Evolutionary conservation across 2,329 filamentous ascomycete species (phyloP).

Genomic region (Lachnellula willkommii): DNA sequence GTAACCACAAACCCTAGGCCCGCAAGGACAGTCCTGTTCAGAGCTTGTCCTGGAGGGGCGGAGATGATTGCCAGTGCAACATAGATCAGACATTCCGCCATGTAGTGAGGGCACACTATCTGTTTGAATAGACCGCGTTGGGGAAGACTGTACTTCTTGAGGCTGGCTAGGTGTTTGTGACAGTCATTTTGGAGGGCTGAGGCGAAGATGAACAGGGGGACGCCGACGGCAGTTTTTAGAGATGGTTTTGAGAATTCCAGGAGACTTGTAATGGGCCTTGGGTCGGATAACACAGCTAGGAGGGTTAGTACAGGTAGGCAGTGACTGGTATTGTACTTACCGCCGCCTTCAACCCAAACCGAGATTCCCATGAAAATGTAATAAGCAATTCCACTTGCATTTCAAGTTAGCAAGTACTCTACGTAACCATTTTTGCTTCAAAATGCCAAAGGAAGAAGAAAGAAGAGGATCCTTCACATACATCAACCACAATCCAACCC

Average conservation of each 20-base stretch:
- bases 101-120: slow-evolving; percentile 84
- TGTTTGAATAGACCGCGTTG: slow-evolving; percentile 64
- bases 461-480: neutral
- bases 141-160: slow-evolving; percentile 81
- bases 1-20: slow-evolving; percentile 67
- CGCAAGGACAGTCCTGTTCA: slow-evolving; percentile 70
- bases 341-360: slow-evolving; percentile 77
- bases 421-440: too few relatives aligned
- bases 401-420: neutral
- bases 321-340: slow-evolving; percentile 42
- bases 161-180: slow-evolving; percentile 61
- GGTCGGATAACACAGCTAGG: slow-evolving; percentile 20
- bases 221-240: slow-evolving; percentile 48
- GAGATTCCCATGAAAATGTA: slow-evolving; percentile 70
- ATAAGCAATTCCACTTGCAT: slow-evolving; percentile 58
- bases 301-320: slow-evolving; percentile 14
- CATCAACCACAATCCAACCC: slow-evolving; percentile 74
- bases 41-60: slow-evolving; percentile 58
- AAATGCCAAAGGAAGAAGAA: too few relatives aligned
- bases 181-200: slow-evolving; percentile 70
- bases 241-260: slow-evolving; percentile 28
- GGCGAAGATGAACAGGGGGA: slow-evolving; percentile 62
- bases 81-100: slow-evolving; percentile 82
- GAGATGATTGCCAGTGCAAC: slow-evolving; percentile 67
- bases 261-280: neutral